These are phyloP conservation scores for Daldinia caldariorum DNA, from an alignment of 495 filamentous ascomycete genomes.

Conservation along the genomic window DNA sequence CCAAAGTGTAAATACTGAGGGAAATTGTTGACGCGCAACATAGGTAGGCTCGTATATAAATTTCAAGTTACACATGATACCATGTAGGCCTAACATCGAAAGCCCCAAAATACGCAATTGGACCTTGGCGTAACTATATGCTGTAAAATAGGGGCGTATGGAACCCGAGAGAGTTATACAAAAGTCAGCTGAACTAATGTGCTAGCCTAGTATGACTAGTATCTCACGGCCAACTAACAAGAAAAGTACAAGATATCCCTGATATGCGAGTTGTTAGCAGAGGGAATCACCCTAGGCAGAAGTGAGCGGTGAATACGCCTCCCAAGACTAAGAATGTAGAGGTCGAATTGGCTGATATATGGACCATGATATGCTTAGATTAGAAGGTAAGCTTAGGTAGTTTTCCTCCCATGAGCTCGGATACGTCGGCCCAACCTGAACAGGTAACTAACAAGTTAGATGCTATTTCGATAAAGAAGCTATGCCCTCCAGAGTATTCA, in stretches of 20 bases:
- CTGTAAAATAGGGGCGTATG: slow-evolving; percentile 7
- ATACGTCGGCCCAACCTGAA: too few relatives aligned
- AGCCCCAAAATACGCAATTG: neutral
- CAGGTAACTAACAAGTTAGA: neutral
- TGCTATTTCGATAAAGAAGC: neutral
- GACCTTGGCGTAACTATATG: slow-evolving; percentile 5
- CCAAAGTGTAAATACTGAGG: neutral
- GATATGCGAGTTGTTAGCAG: neutral
- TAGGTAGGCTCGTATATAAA: neutral
- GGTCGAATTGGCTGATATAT: slow-evolving; percentile 40
- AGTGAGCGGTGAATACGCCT: slow-evolving; percentile 30
- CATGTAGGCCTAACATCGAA: neutral
- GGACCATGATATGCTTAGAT: slow-evolving; percentile 43
- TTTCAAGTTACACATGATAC: neutral
- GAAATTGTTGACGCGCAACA: neutral
- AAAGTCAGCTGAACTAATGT: neutral
- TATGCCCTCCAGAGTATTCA: slow-evolving; percentile 5
- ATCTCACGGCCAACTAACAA: slow-evolving; percentile 9
- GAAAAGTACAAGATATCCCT: slow-evolving; percentile 4
- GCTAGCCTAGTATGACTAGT: neutral
- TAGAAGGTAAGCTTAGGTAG: slow-evolving; percentile 11
- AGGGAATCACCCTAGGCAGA: slow-evolving; percentile 7
- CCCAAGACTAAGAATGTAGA: slow-evolving; percentile 46
- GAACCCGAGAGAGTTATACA: slow-evolving; percentile 17
- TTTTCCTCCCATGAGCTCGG: neutral